A percentile compares a stretch with the other conserved stretches of the same genome.
These are phyloP conservation scores for Pseudopyricularia cyperi DNA, from an alignment of 2,329 filamentous ascomycete genomes.

Conservation along the genomic window DNA sequence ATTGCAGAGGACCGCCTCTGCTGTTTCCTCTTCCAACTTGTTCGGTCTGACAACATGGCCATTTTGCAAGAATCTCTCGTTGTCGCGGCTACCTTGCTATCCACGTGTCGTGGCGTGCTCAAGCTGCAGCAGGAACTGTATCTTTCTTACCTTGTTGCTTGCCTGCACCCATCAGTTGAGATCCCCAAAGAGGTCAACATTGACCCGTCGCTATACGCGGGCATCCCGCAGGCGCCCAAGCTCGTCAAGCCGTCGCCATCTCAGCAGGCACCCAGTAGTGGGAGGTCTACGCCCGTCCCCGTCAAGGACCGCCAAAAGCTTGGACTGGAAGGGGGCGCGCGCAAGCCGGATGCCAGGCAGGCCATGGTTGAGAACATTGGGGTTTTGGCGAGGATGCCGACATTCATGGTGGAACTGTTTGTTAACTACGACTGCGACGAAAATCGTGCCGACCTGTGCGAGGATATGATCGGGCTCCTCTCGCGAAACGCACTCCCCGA, in stretches of 20 bases:
- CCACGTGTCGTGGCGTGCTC: constrained; percentile 78
- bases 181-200: constrained; percentile 87
- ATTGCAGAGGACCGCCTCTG: constrained; percentile 90
- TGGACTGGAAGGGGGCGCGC: constrained; percentile 78
- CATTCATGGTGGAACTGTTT: constrained; percentile 89
- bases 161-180: constrained; percentile 84
- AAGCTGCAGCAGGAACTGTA: constrained; percentile 97
- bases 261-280: constrained; percentile 50
- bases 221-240: constrained; percentile 83
- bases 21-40: constrained; percentile 88
- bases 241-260: constrained; percentile 66
- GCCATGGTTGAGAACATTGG: constrained; percentile 97
- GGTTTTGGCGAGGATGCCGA: constrained; percentile 81
- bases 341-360: constrained; percentile 90
- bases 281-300: constrained; percentile 77
- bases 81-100: constrained; percentile 79
- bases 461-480: constrained; percentile 86
- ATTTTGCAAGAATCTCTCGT: constrained; percentile 87
- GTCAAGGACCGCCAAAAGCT: constrained; percentile 87
- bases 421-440: constrained; percentile 97
- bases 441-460: constrained; percentile 80
- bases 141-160: constrained; percentile 85
- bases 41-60: constrained; percentile 90
- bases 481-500: constrained; percentile 93
- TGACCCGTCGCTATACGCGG: constrained; percentile 81